phyloP scores from a whole-genome alignment of 2,329 filamentous ascomycete genomes.

The Clonostachys rosea region DNA sequence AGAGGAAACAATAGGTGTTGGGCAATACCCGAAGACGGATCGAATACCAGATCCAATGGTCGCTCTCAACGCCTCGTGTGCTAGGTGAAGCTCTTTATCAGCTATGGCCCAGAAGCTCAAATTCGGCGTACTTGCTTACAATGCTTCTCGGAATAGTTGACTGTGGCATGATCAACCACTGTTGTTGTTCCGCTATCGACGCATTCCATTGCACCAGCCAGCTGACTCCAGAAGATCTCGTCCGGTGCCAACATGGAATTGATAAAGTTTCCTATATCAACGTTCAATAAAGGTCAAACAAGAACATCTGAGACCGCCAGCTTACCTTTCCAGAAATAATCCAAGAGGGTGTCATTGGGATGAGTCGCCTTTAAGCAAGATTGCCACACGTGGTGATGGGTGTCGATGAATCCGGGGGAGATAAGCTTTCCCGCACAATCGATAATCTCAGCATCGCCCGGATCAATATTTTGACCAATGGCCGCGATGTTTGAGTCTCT shows the following conservation, averaged over 20 bases:
- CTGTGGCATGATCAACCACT: constrained; percentile 6
- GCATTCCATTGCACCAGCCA: constrained; percentile 30
- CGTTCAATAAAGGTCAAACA: too few species aligned
- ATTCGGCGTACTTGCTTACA: background rate
- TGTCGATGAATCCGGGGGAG: constrained; percentile 35
- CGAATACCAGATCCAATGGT: constrained; percentile 33
- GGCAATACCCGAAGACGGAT: constrained; percentile 35
- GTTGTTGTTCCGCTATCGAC: constrained; percentile 36
- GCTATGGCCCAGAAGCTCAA: background rate
- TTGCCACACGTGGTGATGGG: constrained; percentile 40
- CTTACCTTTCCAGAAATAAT: constrained; percentile 9
- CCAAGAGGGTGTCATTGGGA: constrained; percentile 12
- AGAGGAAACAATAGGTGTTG: constrained; percentile 18
- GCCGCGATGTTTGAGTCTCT: too few species aligned
- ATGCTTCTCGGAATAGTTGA: constrained; percentile 5
- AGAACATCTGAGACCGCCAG: too few species aligned
- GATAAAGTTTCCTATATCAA: background rate
- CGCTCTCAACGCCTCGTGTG: constrained; percentile 8
- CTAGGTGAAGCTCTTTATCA: constrained; percentile 8
- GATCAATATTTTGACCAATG: too few species aligned
- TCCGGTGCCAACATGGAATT: constrained; percentile 7
- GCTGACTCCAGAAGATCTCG: constrained; percentile 41
- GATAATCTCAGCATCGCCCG: constrained; percentile 16
- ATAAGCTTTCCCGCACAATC: constrained; percentile 32
- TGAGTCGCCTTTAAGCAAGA: constrained; percentile 18